Evolutionary conservation across 2,329 filamentous ascomycete genomes (phyloP), one percentile per base, ranked within the genome.

Genomic region (Claviceps capensis): DNA sequence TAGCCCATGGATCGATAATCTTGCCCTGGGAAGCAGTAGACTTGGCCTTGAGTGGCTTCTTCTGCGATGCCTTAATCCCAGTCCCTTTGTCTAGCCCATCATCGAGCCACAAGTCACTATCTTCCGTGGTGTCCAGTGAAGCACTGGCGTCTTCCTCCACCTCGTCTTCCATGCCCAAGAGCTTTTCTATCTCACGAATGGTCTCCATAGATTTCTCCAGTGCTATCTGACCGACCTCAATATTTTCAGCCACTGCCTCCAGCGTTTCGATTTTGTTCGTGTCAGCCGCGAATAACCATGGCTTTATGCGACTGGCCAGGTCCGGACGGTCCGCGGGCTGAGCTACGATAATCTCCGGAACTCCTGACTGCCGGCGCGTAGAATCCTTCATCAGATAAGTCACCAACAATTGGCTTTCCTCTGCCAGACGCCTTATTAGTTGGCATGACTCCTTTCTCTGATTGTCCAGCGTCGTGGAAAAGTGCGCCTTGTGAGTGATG

Each of bases 331-430:
- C 67, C 1, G 66, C 59, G n/a, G 59, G 58, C 5, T 66, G 60
- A 26, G 61, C 63, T 6, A 63, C 63, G 26, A 73, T 63, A 5
- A 69, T 70, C n/a, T 72, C 68, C n/a, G 67, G 69, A 49, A 76
- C 69, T 43, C 70, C 69, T n/a, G 65, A 64, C 22, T 67, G 65
- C 16, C 63, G 58, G 42, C 65, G 67, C 6, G 54, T 53, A 2
- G 62, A 60, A 19, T 60, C 63, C 3, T 71, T 68, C 57, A 71
- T 65, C 1, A 77, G 72, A 55, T 81, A 72, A 8, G 69, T 65
- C 1, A 74, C 74, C 13, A 85, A 69, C 16, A 85, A 66, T 56
- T 81, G 78, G 58, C 81, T 84, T 60, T 83, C 80, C 48, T 83
- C 76, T 11, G 74, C 72, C 2, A 84, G 67, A 52, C 74, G 77